A percentile compares a stretch with the other conserved stretches of the same genome.
phyloP scores from a whole-genome alignment of 768 basidiomycete genomes.

The Collybiopsis luxurians region DNA sequence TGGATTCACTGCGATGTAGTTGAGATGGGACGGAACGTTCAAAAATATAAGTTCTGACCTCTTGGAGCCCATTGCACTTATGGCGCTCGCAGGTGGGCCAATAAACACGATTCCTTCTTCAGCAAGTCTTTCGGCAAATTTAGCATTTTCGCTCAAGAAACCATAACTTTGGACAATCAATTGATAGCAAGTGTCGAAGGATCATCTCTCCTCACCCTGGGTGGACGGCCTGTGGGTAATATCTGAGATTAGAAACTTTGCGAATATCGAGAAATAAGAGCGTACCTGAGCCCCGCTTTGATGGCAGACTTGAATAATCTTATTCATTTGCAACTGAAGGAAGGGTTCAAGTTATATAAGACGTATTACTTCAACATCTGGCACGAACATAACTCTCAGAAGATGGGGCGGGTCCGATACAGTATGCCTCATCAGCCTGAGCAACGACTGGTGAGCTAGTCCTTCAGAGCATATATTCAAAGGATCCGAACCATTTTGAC shows the following conservation, averaged over 20 bases:
- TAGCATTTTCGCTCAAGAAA: constrained; percentile 89
- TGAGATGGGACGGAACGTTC: background rate
- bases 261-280: constrained; percentile 2
- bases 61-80: constrained; percentile 94
- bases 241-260: background rate
- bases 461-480: background rate
- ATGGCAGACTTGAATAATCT: constrained; percentile 81
- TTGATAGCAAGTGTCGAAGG: background rate
- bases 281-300: constrained; percentile 79
- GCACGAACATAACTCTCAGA: constrained; percentile 81
- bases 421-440: constrained; percentile 85
- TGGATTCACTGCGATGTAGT: constrained; percentile 67
- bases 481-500: constrained; percentile 61
- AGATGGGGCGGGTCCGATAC: constrained; percentile 89
- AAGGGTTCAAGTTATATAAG: background rate
- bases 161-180: constrained; percentile 56
- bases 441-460: background rate
- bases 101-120: constrained; percentile 85
- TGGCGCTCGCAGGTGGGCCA: constrained; percentile 85
- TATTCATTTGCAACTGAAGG: constrained; percentile 76
- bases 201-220: constrained; percentile 58
- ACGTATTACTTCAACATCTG: background rate
- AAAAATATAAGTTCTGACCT: constrained; percentile 47
- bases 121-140: constrained; percentile 73
- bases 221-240: constrained; percentile 69